Evolutionary conservation across 2,329 filamentous ascomycete species (phyloP), one percentile per base, ranked within the genome.

Genomic region (Beauveria bassiana): DNA sequence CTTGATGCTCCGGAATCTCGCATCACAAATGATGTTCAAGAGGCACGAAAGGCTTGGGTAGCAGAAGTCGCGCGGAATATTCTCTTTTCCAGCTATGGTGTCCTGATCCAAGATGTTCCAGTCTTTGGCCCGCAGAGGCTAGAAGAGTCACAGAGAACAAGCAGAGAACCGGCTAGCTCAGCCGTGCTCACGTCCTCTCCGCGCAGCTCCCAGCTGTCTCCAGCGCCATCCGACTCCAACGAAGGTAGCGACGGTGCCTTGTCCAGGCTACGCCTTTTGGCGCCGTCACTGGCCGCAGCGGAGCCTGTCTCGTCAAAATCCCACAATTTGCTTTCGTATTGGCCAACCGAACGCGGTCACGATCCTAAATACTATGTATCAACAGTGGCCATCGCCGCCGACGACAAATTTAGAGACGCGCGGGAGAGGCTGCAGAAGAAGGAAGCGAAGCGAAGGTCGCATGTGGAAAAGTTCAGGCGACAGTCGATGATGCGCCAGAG

Each of bases 321-420:
- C 28, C 68, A 71, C 2, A 67, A 64, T 4, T 62, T 77, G 1
- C 66, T 79, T 1, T 69, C 72, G 5, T 71, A 71, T 63, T 79
- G 77, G 77, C 76, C 76, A 1, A 66, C 68, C 2, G 69, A 75
- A 52, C 72, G 72, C 8, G 76, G 74, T 20, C 66, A 72, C 3
- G 67, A 70, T 20, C 71, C 70, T 2, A 67, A 69, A 6, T 67
- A 69, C 46, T 79, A 79, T 59, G 62, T 75, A 3, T 77, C 76
- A 18, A 76, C 73, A 45, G 70, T 78, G 22, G 70, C 71, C 7
- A 61, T 70, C 14, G 74, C 72, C 6, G 71, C 69, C 8, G 73
- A 73, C 3, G 72, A 69, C 43, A 71, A 73, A 62, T 71, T 75
- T 53, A 69, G 72, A 10, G 68, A 68, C 4, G 73, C 72, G 10